Evolutionary conservation across 306 rosid species (phyloP).

Genomic region (Coriaria nepalensis): DNA sequence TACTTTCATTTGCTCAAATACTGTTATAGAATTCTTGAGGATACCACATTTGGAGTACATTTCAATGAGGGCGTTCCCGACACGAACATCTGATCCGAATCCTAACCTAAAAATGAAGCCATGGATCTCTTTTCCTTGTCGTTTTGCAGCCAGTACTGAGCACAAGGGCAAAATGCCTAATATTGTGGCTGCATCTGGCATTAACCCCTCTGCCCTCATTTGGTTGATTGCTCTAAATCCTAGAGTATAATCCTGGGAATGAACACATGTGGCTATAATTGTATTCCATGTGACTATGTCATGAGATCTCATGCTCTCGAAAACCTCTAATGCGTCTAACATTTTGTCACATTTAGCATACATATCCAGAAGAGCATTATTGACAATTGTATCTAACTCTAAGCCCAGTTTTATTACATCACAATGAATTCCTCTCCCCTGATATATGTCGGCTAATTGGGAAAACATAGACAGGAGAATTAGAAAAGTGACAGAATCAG

Average conservation of each 20-base stretch:
- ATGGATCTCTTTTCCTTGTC: slow-evolving; percentile 47
- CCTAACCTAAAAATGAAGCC: slow-evolving; percentile 35
- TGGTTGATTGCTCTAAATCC: slow-evolving; percentile 11
- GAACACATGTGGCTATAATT: slow-evolving; percentile 20
- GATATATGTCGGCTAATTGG: slow-evolving; percentile 9
- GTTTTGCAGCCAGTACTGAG: slow-evolving; percentile 17
- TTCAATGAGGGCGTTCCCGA: slow-evolving; percentile 57
- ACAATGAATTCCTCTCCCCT: slow-evolving; percentile 20
- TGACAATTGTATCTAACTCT: slow-evolving; percentile 11
- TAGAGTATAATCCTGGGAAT: slow-evolving; percentile 14
- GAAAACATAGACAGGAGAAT: slow-evolving; percentile 15
- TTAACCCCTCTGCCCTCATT: slow-evolving; percentile 22
- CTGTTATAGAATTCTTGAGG: slow-evolving; percentile 29
- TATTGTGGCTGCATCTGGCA: slow-evolving; percentile 23
- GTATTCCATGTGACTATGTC: slow-evolving; percentile 27
- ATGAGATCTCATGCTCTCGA: slow-evolving; percentile 18
- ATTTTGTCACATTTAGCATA: slow-evolving; percentile 26
- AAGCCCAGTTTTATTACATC: slow-evolving; percentile 19
- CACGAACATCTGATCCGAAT: slow-evolving; percentile 29
- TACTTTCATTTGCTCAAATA: slow-evolving; percentile 27
- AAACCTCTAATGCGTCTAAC: slow-evolving; percentile 9
- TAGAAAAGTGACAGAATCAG: slow-evolving; percentile 20
- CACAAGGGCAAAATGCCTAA: slow-evolving; percentile 22
- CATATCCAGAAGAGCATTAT: slow-evolving; percentile 22
- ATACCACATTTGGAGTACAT: slow-evolving; percentile 63